phyloP scores from a whole-genome alignment of 2,329 filamentous ascomycete genomes.

The Aschersonia sp. region DNA sequence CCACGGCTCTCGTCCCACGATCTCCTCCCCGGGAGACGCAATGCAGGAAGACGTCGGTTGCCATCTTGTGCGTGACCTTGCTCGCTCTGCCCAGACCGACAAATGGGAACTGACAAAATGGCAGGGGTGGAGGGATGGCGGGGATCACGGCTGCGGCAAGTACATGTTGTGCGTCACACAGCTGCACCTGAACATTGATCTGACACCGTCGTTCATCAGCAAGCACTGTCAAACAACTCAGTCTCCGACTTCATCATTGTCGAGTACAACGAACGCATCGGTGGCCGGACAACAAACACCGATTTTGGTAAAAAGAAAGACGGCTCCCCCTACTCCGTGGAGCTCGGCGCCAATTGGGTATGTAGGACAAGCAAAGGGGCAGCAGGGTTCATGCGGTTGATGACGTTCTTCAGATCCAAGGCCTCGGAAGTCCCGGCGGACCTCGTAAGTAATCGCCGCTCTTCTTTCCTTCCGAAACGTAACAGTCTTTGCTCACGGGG shows the following conservation, averaged over 20 bases:
- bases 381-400: background rate
- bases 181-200: background rate
- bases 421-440: conserved; percentile 9
- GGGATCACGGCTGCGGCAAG: conserved; percentile 43
- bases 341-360: conserved; percentile 54
- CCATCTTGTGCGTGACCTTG: conserved; percentile 12
- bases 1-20: conserved; percentile 3
- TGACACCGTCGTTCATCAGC: conserved; percentile 11
- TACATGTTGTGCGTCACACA: background rate
- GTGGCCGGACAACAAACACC: conserved; percentile 44
- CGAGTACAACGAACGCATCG: conserved; percentile 47
- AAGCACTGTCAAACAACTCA: conserved; percentile 45
- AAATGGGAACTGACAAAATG: background rate
- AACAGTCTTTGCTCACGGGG: conserved; percentile 4
- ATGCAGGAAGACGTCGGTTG: conserved; percentile 16
- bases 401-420: conserved; percentile 7
- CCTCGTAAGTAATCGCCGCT: conserved; percentile 7
- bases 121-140: conserved; percentile 40
- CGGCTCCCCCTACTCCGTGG: conserved; percentile 41
- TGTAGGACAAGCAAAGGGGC: background rate
- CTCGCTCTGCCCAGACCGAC: background rate
- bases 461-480: background rate
- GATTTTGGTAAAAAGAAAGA: conserved; percentile 35
- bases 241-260: conserved; percentile 50
- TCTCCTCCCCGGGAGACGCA: background rate